Conservation (phyloP, 2,329 filamentous ascomycete genomes). For the Aspergillus versicolor region DNA sequence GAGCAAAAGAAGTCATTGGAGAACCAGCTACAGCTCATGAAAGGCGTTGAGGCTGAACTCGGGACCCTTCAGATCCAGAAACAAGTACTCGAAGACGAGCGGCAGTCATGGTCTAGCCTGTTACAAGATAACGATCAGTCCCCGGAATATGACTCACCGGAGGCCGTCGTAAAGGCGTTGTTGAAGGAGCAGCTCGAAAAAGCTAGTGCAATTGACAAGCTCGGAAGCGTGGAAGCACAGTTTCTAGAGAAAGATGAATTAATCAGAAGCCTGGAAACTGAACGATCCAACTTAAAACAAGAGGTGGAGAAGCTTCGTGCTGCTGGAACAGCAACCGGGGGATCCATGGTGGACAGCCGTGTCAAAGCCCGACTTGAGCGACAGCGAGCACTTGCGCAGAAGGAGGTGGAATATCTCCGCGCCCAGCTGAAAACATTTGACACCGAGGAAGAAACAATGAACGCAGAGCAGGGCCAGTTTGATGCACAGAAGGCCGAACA, state of each 20-base stretch:
- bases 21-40: slow-evolving; percentile 72
- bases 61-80: slow-evolving; percentile 77
- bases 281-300: slow-evolving; percentile 62
- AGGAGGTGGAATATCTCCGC: slow-evolving; percentile 91
- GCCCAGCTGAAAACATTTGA: slow-evolving; percentile 89
- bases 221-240: slow-evolving; percentile 78
- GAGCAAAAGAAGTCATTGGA: slow-evolving; percentile 88
- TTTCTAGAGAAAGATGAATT: slow-evolving; percentile 72
- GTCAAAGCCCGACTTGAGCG: slow-evolving; percentile 75
- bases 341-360: slow-evolving; percentile 61
- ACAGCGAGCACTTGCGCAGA: slow-evolving; percentile 79
- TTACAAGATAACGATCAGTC: slow-evolving; percentile 67
- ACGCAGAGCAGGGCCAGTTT: slow-evolving; percentile 65
- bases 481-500: slow-evolving; percentile 73
- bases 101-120: slow-evolving; percentile 81
- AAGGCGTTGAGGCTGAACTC: slow-evolving; percentile 72
- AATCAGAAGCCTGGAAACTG: slow-evolving; percentile 69
- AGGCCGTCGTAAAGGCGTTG: slow-evolving; percentile 79
- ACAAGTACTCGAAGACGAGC: slow-evolving; percentile 85
- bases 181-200: slow-evolving; percentile 79
- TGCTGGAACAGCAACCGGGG: slow-evolving; percentile 37
- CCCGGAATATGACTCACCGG: slow-evolving; percentile 80
- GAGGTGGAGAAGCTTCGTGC: slow-evolving; percentile 71
- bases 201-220: slow-evolving; percentile 73
- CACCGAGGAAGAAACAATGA: slow-evolving; percentile 81